phyloP scores from a whole-genome alignment of 345 rosid genomes.

The Kernera saxatilis region DNA sequence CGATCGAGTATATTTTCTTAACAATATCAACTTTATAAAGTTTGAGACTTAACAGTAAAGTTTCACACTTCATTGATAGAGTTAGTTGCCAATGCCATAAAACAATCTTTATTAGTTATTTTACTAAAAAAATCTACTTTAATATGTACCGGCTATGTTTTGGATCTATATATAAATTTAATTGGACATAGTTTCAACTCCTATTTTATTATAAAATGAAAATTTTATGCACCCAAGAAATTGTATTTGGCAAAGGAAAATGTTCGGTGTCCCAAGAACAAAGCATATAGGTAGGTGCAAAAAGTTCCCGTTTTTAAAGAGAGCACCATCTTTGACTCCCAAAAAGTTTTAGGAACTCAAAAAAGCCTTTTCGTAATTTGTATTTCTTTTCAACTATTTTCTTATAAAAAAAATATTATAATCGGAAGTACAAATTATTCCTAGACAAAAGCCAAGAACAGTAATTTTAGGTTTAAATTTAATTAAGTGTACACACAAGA shows the following conservation, averaged over 20 bases:
- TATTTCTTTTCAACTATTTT: slow-evolving; percentile 5
- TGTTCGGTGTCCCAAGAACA: slow-evolving; percentile 32
- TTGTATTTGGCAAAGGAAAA: slow-evolving; percentile 28
- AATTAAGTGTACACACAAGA: background rate
- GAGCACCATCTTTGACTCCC: slow-evolving; percentile 35
- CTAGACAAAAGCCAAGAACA: background rate
- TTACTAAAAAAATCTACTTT: background rate
- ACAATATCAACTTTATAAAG: background rate
- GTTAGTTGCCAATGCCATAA: slow-evolving; percentile 9
- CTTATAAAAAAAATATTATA: background rate
- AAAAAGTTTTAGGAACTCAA: slow-evolving; percentile 37
- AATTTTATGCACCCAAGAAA: slow-evolving; percentile 16
- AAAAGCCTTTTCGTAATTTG: slow-evolving; percentile 24
- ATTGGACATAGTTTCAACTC: slow-evolving; percentile 24
- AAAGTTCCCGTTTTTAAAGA: slow-evolving; percentile 24
- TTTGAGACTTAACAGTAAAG: background rate
- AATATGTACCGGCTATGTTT: background rate
- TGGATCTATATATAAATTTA: background rate
- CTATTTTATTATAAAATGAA: slow-evolving; percentile 12
- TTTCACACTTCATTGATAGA: background rate
- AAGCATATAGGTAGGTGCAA: slow-evolving; percentile 32
- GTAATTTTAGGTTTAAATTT: background rate
- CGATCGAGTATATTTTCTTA: background rate
- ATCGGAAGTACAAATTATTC: background rate
- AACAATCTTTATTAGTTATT: background rate